These are phyloP conservation scores for Sorghum bicolor DNA, from an alignment of 176 grass and related monocot species.

Conservation along the genomic window DNA sequence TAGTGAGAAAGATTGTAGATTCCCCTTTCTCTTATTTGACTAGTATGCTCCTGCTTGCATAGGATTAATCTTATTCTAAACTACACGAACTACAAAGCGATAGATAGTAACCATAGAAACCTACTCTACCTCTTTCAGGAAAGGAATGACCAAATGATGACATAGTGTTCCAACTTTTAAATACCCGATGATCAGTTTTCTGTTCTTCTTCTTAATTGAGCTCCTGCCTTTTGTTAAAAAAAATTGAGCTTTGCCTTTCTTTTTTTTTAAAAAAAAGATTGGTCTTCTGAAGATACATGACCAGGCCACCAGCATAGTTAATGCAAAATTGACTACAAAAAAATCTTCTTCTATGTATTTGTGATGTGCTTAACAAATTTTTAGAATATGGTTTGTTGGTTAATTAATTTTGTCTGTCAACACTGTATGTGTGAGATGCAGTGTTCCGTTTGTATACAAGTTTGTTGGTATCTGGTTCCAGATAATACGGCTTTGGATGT, in stretches of 20 bases:
- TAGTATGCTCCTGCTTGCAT: background rate
- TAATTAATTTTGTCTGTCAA: background rate
- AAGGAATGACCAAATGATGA: slow-evolving; percentile 26
- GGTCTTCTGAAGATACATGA: slow-evolving; percentile 16
- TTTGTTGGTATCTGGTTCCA: background rate
- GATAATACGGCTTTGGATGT: background rate
- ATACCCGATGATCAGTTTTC: background rate
- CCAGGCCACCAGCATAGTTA: background rate
- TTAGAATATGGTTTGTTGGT: background rate
- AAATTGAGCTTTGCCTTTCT: too few species aligned
- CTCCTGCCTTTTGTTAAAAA: background rate
- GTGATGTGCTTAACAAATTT: background rate
- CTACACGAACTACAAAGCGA: background rate
- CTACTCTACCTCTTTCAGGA: slow-evolving; percentile 16
- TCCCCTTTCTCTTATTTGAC: slow-evolving; percentile 16
- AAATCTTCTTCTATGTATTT: background rate
- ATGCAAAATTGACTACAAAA: background rate
- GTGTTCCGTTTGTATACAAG: background rate
- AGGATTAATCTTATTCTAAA: background rate
- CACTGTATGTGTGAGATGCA: background rate
- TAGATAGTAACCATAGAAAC: background rate
- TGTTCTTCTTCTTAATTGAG: background rate
- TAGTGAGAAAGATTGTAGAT: background rate
- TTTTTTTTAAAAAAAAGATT: too few species aligned
- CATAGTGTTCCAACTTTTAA: background rate